Base-by-base conservation (phyloP, 1,139 yeast genomes). In the Suhomyces taliae region DNA sequence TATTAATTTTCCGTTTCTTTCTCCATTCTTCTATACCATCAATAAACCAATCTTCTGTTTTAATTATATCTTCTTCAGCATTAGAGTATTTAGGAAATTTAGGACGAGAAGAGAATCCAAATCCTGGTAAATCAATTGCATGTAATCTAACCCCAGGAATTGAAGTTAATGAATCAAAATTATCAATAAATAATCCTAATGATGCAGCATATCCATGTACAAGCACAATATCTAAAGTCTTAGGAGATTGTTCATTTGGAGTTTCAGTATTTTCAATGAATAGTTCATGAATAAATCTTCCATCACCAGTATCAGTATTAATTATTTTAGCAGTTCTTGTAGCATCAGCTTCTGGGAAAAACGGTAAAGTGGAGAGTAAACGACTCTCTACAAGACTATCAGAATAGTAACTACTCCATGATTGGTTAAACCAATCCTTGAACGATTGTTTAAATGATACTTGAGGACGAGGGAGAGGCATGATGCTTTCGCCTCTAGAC, bases 21-120 rank as follows among this genome's bases (percentile, higher is more conserved):
- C 98, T 76, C 99, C 99, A 93, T 52, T 72, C 73, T 61, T 93
- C 98, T n/a, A 93, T 64, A 1, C 91, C 74, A 55, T 89, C 95
- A 34, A 86, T 73, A 56, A 90, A 91, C 76, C 89, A 85, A 52
- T 81, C 76, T 61, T 90, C 96, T 11, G 85, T 81, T 52, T 77
- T 75, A 15, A 62, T 53, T 4, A 62, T 49, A 15, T 51, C 65
- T 37, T 70, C 68, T 39, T 66, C 64, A n/a, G 76, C 62, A 7
- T 56, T 52, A 19, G 59, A 44, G 27, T 69, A 64, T 7, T 60
- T 53, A 8, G 80, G 79, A 51, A 70, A 76, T 15, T 56, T 54
- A 1, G 78, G 78, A 48, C 81, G 59, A 5, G 78, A 61, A 29
- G 75, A 67, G 43, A 74, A 64, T 7, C 81, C 81, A 56, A 75